Evolutionary conservation across 768 basidiomycete genomes (phyloP).

Genomic region (Termitomyces sp.): DNA sequence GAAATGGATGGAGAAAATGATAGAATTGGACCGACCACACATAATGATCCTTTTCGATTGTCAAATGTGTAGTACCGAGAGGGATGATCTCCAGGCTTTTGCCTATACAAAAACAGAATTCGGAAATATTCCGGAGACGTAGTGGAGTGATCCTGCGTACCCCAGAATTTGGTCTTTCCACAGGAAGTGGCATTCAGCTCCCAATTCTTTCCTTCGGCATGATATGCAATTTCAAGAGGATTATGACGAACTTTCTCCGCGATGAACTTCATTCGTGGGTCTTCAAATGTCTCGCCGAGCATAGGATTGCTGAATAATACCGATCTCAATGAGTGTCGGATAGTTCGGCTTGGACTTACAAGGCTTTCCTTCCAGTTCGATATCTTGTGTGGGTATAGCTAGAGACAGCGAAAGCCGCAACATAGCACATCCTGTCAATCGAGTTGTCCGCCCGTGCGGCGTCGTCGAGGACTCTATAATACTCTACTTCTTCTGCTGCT

Average conservation of each 20-base stretch:
- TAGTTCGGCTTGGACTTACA: constrained; percentile 45
- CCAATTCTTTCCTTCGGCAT: constrained; percentile 79
- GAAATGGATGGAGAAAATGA: not conserved
- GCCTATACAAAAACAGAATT: constrained; percentile 38
- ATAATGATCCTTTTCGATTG: constrained; percentile 62
- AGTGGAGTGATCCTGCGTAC: constrained; percentile 37
- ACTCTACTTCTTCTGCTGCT: constrained; percentile 81
- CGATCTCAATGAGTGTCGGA: not conserved
- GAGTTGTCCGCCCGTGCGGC: constrained; percentile 56
- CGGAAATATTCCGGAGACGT: constrained; percentile 8
- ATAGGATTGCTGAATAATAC: constrained; percentile 69
- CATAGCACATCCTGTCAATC: constrained; percentile 63
- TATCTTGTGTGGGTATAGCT: constrained; percentile 77
- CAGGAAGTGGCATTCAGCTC: constrained; percentile 68
- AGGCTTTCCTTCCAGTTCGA: constrained; percentile 81
- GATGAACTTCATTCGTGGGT: constrained; percentile 72
- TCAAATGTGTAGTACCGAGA: constrained; percentile 62
- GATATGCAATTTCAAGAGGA: constrained; percentile 80
- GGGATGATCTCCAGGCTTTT: constrained; percentile 88
- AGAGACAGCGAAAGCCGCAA: constrained; percentile 84
- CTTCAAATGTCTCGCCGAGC: constrained; percentile 87
- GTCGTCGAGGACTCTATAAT: constrained; percentile 60
- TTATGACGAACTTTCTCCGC: constrained; percentile 87
- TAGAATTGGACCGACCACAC: constrained; percentile 48
- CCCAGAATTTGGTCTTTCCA: constrained; percentile 89